Evolutionary conservation across 1,284 basidiomycete species (phyloP).

Genomic region (Abortiporus biennis): DNA sequence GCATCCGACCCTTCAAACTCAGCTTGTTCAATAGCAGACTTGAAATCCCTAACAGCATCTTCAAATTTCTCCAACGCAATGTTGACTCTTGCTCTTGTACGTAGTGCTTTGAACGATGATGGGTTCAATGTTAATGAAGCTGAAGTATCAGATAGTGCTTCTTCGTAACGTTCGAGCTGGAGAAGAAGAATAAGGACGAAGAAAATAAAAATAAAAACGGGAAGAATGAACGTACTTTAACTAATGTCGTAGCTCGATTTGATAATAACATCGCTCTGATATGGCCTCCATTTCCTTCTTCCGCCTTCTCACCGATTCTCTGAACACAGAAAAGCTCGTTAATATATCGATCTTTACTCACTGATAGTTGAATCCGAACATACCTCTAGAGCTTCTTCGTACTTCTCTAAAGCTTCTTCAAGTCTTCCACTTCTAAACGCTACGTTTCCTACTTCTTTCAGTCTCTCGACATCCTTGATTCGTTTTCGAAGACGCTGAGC

Average conservation of each 20-base stretch:
- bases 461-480: slow-evolving; percentile 70
- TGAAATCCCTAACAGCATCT: slow-evolving; percentile 70
- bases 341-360: slow-evolving; percentile 4
- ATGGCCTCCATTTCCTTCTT: slow-evolving; percentile 69
- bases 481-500: slow-evolving; percentile 72
- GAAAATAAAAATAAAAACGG: slow-evolving; percentile 4
- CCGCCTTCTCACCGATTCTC: slow-evolving; percentile 55
- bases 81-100: slow-evolving; percentile 78
- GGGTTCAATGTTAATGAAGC: slow-evolving; percentile 60
- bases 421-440: slow-evolving; percentile 66
- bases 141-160: slow-evolving; percentile 69
- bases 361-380: slow-evolving; percentile 13
- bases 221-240: slow-evolving; percentile 46
- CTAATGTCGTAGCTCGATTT: slow-evolving; percentile 78
- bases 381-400: slow-evolving; percentile 65
- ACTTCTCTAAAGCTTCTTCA: slow-evolving; percentile 62
- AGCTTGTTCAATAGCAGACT: slow-evolving; percentile 67
- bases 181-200: slow-evolving; percentile 2
- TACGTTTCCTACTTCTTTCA: slow-evolving; percentile 82
- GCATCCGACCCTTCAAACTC: slow-evolving; percentile 50
- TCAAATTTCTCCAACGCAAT: slow-evolving; percentile 76
- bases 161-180: slow-evolving; percentile 58
- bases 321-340: no score
- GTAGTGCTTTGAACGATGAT: slow-evolving; percentile 77
- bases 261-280: slow-evolving; percentile 77